These are phyloP conservation scores for Salvia miltiorrhiza DNA, from an alignment of 257 asterid genomes.

Conservation along the genomic window DNA sequence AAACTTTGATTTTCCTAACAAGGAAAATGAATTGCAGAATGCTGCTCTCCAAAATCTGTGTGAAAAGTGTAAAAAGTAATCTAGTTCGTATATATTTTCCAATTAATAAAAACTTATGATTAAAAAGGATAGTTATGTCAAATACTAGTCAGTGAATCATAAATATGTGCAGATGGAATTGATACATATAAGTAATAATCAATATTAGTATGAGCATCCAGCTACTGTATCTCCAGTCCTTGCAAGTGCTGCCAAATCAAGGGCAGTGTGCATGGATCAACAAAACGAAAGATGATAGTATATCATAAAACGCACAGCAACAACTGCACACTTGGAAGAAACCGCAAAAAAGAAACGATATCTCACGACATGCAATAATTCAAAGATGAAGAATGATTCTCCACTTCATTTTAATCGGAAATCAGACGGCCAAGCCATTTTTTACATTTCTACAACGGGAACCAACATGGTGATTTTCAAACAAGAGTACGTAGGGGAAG, in stretches of 20 bases:
- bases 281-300: too few species aligned
- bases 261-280: conserved; percentile 78
- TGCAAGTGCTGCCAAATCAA: conserved; percentile 69
- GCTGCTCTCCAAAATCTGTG: background rate
- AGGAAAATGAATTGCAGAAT: background rate
- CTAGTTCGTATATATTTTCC: background rate
- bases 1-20: background rate
- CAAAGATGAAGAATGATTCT: conserved; percentile 3
- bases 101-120: background rate
- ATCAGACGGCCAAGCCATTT: background rate
- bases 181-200: too few species aligned
- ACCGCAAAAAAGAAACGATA: too few species aligned
- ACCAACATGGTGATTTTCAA: conserved; percentile 16
- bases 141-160: background rate
- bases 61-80: background rate
- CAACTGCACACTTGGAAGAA: too few species aligned
- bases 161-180: background rate
- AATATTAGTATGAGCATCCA: conserved; percentile 65
- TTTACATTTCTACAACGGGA: conserved; percentile 19
- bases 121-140: background rate
- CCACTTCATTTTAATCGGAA: conserved; percentile 8
- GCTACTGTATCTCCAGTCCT: conserved; percentile 63
- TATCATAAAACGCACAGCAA: too few species aligned
- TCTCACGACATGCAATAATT: background rate
- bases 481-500: conserved; percentile 7